phyloP scores from a whole-genome alignment of 352 stramenopile species.

The Phytophthora pseudosyringae region DNA sequence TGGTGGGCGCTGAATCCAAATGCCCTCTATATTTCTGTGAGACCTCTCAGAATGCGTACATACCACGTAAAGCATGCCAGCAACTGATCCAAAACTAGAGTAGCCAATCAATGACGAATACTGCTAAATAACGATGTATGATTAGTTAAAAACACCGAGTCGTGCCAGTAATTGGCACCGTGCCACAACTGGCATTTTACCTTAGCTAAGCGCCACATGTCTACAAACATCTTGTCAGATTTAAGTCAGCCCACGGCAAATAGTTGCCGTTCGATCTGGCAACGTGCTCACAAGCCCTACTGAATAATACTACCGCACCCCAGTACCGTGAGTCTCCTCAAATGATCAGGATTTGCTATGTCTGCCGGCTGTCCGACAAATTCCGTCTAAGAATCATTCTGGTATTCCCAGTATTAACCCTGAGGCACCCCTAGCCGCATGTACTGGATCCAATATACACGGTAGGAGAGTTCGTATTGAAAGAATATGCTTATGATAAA shows the following conservation, averaged over 20 bases:
- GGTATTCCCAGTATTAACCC: too few species aligned
- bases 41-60: not conserved
- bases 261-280: too few species aligned
- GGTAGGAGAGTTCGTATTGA: too few species aligned
- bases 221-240: too few species aligned
- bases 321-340: not conserved
- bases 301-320: too few species aligned
- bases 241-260: not conserved
- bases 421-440: too few species aligned
- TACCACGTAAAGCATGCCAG: not conserved
- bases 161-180: conserved; percentile 1
- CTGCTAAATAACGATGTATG: not conserved
- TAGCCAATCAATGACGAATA: not conserved
- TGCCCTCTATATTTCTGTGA: conserved; percentile 3
- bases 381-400: conserved; percentile 4
- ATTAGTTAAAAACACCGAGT: not conserved
- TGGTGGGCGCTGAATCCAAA: not conserved
- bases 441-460: too few species aligned
- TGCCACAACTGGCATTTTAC: too few species aligned
- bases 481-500: too few species aligned
- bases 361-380: not conserved
- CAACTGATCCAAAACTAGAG: conserved; percentile 1
- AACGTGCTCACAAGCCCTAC: too few species aligned
- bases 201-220: not conserved
- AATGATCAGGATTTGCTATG: not conserved